A percentile compares a stretch with the other conserved stretches of the same genome.
Evolutionary conservation across 305 asterid genomes (phyloP).

Genomic region (Solanum hybrid): DNA sequence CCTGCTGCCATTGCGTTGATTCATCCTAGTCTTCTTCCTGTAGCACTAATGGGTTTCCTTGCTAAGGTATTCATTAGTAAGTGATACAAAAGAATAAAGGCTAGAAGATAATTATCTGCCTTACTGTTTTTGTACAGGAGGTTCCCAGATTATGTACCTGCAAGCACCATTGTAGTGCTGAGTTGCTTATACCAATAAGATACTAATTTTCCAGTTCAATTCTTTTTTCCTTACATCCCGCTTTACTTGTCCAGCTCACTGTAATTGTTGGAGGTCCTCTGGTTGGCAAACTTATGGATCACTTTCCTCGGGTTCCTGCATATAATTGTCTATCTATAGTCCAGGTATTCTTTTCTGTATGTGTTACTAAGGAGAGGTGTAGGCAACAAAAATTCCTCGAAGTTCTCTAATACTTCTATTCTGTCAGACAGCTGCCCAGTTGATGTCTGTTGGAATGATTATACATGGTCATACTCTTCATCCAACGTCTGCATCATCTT

Average conservation of each 20-base stretch:
- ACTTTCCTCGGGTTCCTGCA: slow-evolving; percentile 79
- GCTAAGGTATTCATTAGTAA: slow-evolving; percentile 47
- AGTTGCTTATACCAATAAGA: neutral
- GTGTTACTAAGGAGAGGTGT: neutral
- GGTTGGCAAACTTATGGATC: slow-evolving; percentile 88
- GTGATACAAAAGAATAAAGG: neutral
- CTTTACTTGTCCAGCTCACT: slow-evolving; percentile 56
- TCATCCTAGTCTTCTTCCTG: slow-evolving; percentile 93
- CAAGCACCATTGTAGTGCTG: neutral
- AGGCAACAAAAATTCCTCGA: slow-evolving; percentile 5
- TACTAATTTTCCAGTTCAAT: neutral
- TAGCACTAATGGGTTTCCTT: slow-evolving; percentile 68
- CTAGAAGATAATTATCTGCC: slow-evolving; percentile 15
- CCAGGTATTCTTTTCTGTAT: slow-evolving; percentile 46
- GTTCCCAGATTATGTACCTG: neutral
- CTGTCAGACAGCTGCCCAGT: slow-evolving; percentile 81
- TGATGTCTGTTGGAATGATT: slow-evolving; percentile 77
- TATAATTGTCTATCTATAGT: slow-evolving; percentile 54
- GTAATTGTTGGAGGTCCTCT: slow-evolving; percentile 90
- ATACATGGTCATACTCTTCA: slow-evolving; percentile 59
- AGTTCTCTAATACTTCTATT: slow-evolving; percentile 14
- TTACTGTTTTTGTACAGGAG: neutral
- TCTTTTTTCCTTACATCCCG: slow-evolving; percentile 15
- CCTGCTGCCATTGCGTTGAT: slow-evolving; percentile 91
- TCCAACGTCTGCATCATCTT: slow-evolving; percentile 35